phyloP scores from a whole-genome alignment of 2,329 filamentous ascomycete species.

The Epicoccum sorghinum region DNA sequence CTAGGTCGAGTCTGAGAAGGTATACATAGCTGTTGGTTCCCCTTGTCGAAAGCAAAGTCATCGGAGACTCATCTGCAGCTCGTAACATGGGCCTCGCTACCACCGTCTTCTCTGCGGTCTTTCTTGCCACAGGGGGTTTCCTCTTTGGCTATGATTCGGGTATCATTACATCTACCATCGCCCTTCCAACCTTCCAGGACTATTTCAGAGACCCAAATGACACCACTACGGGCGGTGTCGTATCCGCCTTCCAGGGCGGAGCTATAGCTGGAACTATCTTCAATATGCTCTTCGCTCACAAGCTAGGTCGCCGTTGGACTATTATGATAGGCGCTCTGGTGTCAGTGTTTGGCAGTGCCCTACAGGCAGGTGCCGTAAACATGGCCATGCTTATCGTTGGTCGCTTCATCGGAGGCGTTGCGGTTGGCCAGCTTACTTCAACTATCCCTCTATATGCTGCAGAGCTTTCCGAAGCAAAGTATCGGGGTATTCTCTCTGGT shows the following conservation, averaged over 20 bases:
- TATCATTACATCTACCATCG: constrained; percentile 44
- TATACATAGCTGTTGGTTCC: constrained; percentile 3
- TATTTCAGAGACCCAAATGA: constrained; percentile 38
- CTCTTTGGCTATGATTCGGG: constrained; percentile 42
- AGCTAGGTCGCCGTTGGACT: constrained; percentile 27
- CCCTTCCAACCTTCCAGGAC: constrained; percentile 32
- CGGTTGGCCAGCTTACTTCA: constrained; percentile 48
- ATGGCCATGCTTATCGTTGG: constrained; percentile 57
- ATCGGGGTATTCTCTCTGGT: constrained; percentile 61
- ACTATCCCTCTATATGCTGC: constrained; percentile 28
- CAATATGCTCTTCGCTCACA: constrained; percentile 24
- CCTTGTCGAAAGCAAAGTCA: constrained; percentile 2
- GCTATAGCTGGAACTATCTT: constrained; percentile 26
- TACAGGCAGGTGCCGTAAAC: constrained; percentile 47
- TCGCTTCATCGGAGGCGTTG: constrained; percentile 57
- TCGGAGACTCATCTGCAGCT: neutral
- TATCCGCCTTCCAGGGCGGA: constrained; percentile 48
- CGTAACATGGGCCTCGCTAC: constrained; percentile 24
- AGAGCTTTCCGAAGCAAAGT: constrained; percentile 43
- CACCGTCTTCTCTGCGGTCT: constrained; percentile 25
- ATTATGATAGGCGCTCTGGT: constrained; percentile 46
- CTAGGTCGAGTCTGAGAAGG: neutral
- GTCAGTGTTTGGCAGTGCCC: constrained; percentile 40
- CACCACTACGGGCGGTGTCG: constrained; percentile 40
- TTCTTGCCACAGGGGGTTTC: constrained; percentile 31